Evolutionary conservation across 2,329 filamentous ascomycete species (phyloP), one percentile per base, ranked within the genome.

Genomic region (Sordariomycetes sp.): DNA sequence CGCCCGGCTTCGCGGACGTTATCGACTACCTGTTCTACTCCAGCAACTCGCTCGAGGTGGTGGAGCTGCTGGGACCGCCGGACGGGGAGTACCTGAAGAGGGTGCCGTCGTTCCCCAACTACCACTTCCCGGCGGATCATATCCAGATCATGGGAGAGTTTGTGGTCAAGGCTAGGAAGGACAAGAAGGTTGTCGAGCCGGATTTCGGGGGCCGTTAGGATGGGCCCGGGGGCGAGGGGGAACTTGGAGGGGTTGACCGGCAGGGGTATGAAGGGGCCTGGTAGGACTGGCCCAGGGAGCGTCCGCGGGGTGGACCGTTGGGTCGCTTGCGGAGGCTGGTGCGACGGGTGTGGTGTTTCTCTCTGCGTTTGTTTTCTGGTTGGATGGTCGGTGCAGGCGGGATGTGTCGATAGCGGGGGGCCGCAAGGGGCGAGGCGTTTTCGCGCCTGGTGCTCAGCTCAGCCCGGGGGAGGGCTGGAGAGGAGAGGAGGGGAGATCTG

Each of bases 1-100:
- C 90, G 15, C 91, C 94, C 1, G 84, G 84, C n/a, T 99, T 96
- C 72, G 82, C 83, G 55, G 91, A 90, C 61, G 89, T 95, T 58
- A 87, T 99, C 63, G 94, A 99, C 69, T 96, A 97, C 71, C 90
- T 99, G 65, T 97, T 91, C 90, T 99, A 95, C 72, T 91, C 90
- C 58, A 92, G 90, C 59, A 96, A 94, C 70, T 84, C 87, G 24
- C 76, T 96, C 52, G 88, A 94, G 67, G 87, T 95, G 25, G 85
- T 89, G 20, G 87, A 87, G 56, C 72, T 96, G 56, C 83, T 96
- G 3, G 91, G 91, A 34, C 87, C 92, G 51, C 89, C 95, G 2
- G 91, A 96, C 68, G 81, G 85, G 61, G 82, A 89, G 32, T 94
- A 95, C 68, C 82, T 96, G 59, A 86, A 89, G 69, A 82, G 86